Percentiles rank a stretch among this genome's conserved stretches.
These are phyloP conservation scores for Podaxis sp. DNA, from an alignment of 768 basidiomycete species.

Conservation along the genomic window DNA sequence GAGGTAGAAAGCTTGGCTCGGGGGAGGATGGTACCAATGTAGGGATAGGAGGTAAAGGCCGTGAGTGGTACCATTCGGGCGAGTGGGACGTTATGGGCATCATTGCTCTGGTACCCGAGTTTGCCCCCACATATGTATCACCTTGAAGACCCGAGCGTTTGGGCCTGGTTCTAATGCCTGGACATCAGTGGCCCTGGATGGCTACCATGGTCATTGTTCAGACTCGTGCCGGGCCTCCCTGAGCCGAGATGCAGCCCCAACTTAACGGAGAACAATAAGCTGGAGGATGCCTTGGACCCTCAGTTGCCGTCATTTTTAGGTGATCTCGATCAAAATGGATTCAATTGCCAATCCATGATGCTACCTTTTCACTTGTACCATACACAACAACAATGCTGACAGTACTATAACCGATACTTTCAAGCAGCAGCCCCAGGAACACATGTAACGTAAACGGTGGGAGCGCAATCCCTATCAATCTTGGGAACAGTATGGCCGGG, in stretches of 20 bases:
- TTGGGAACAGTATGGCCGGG: background rate
- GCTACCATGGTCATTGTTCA: too few relatives aligned
- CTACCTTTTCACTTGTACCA: background rate
- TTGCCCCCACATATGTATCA: too few relatives aligned
- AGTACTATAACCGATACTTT: background rate
- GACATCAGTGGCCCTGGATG: too few relatives aligned
- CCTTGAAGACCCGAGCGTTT: too few relatives aligned
- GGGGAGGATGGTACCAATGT: background rate
- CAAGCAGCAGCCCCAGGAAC: background rate
- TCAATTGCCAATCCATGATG: background rate
- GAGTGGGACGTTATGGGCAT: too few relatives aligned
- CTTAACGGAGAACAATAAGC: too few relatives aligned
- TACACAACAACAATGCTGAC: background rate
- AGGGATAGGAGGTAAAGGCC: constrained; percentile 1
- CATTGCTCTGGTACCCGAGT: too few relatives aligned
- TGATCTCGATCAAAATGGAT: background rate
- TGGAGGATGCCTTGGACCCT: too few relatives aligned
- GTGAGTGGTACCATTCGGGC: background rate
- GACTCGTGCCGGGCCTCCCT: too few relatives aligned
- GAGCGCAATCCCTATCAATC: background rate
- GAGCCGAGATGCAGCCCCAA: too few relatives aligned
- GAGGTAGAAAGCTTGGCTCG: background rate
- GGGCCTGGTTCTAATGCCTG: too few relatives aligned
- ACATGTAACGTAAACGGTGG: background rate
- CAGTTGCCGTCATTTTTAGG: too few relatives aligned